Base-by-base conservation (phyloP, 306 rosid genomes). In the Fragaria nilgerrensis region DNA sequence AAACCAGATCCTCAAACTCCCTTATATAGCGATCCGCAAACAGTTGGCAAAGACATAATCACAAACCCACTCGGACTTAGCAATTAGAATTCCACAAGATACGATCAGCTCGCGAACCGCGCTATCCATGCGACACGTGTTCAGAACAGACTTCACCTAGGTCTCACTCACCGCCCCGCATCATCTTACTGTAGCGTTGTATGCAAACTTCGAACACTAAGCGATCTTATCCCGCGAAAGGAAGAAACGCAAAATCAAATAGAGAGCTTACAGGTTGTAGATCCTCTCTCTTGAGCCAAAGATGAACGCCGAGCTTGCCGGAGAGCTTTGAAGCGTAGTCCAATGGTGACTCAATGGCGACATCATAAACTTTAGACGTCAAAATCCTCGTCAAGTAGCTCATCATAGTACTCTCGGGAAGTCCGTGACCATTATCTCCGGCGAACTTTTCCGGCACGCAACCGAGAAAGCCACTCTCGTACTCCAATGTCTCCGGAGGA, bases 241-340 rank as follows among this genome's bases (percentile, higher is more conserved):
- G 29, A 29, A 29, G 29, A 29, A 9, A 41, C 10, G 12, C 20
- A 43, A 29, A 70, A 58, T 27, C 50, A 55, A 14, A 7, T 27
- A 11, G 19, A 27, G 39, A 12, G 36, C 97, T 84, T 59, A 95
- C 98, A 1, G 96, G 96, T 80, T 95, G 98, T 64, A 92, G 79
- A 59, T 95, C 98, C 79, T 95, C 98, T 52, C 98, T 85, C 76
- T 95, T 95, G 76, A 92, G 96, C 97, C 95, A 95, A 82, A 95
- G 12, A n/a, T 86, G 78, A 58, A 82, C 85, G 5, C 90, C 92
- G 43, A 89, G 84, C 34, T 88, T 85, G 64, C 75, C 86, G 0
- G 98, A 95, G 50, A 92, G 86, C 84, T 85, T 92, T 10, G 93
- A 81, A 50, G 96, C 97, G 45, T 84, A 77, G 76, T 92, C 89